phyloP scores from a whole-genome alignment of 805 yeast species.

The Wickerhamiella occidentalis region DNA sequence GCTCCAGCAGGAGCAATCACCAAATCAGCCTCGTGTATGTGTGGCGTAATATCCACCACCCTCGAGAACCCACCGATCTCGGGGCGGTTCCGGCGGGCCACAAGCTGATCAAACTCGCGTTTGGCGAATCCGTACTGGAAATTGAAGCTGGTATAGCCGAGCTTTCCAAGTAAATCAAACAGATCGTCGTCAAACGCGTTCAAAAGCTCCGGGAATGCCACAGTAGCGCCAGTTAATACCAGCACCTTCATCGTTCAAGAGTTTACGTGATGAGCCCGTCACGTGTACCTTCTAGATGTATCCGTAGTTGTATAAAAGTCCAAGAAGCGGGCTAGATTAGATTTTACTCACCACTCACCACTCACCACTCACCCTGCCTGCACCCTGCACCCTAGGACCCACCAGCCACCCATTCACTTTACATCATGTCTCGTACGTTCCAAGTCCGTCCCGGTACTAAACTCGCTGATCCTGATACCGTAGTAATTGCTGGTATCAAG shows the following conservation, averaged over 20 bases:
- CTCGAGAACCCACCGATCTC: slow-evolving; percentile 38
- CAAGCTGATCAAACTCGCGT: slow-evolving; percentile 20
- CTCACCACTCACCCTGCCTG: not conserved
- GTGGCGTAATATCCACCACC: slow-evolving; percentile 32
- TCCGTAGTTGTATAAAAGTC: no score
- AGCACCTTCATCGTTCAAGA: slow-evolving; percentile 25
- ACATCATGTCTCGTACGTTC: not conserved
- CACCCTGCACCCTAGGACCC: not conserved
- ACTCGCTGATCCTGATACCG: slow-evolving; percentile 7
- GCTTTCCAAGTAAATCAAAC: slow-evolving; percentile 31
- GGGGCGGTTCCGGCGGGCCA: slow-evolving; percentile 9
- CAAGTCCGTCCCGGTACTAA: not conserved
- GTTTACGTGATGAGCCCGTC: not conserved
- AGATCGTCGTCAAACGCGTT: slow-evolving; percentile 29
- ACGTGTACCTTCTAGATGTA: no score
- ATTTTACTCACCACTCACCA: not conserved
- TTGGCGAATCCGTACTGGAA: slow-evolving; percentile 50
- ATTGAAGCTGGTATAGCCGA: slow-evolving; percentile 34
- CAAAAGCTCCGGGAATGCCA: slow-evolving; percentile 55
- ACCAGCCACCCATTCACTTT: not conserved
- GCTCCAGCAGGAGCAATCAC: slow-evolving; percentile 87
- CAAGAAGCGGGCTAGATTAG: no score
- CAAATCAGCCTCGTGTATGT: slow-evolving; percentile 39
- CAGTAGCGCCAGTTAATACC: slow-evolving; percentile 87
- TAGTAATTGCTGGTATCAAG: slow-evolving; percentile 36